Evolutionary conservation across 176 grass and related monocot genomes (phyloP).

Genomic region (Rhynchospora breviuscula): DNA sequence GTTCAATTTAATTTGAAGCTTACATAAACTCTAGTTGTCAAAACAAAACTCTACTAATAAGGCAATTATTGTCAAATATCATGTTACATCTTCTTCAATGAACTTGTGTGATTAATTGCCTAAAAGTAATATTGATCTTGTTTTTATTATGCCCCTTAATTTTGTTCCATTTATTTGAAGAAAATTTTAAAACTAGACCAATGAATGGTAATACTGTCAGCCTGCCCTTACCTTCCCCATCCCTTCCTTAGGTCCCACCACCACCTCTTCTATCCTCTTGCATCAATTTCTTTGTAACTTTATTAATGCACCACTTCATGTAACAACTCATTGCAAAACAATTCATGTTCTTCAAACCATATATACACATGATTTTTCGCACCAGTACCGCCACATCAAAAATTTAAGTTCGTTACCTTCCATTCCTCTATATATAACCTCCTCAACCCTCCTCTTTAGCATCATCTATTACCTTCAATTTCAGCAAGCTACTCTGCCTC

Average conservation of each 20-base stretch:
- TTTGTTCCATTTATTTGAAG: not conserved
- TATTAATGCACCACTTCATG: not conserved
- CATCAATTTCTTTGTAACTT: not conserved
- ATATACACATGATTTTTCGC: not conserved
- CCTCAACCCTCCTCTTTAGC: not conserved
- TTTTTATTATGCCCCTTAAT: not conserved
- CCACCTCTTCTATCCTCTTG: slow-evolving; percentile 9
- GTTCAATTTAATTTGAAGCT: not conserved
- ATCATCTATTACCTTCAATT: not conserved
- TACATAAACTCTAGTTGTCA: not conserved
- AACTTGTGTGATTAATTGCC: not conserved
- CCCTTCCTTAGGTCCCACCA: slow-evolving; percentile 6
- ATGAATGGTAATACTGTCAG: not conserved
- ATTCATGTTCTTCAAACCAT: slow-evolving; percentile 1
- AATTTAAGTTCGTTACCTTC: not conserved
- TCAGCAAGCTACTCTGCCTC: not conserved
- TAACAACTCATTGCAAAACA: slow-evolving; percentile 17
- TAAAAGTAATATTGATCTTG: not conserved
- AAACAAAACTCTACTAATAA: not conserved
- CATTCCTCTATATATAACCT: slow-evolving; percentile 17
- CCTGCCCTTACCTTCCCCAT: slow-evolving; percentile 7
- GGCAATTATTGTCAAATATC: not conserved
- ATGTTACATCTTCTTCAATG: not conserved
- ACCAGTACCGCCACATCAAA: not conserved
- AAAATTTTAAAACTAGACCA: not conserved